Evolutionary conservation across 306 rosid species (phyloP).

Genomic region (Prunus campanulata): DNA sequence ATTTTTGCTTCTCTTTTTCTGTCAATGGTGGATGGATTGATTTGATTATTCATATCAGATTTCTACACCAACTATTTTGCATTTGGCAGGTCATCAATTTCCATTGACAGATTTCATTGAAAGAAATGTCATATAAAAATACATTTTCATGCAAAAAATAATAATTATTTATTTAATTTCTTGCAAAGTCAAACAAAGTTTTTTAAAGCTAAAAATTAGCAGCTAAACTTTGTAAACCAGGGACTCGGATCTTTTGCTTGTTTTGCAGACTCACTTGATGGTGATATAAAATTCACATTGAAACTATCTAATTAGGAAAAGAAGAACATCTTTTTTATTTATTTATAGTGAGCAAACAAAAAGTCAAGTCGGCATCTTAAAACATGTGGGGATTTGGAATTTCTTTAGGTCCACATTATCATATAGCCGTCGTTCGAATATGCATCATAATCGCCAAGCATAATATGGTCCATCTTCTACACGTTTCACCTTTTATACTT

Average conservation of each 20-base stretch:
- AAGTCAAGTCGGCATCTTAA: not conserved
- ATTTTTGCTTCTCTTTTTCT: not conserved
- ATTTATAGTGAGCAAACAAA: not conserved
- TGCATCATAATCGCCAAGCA: not conserved
- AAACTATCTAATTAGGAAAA: not conserved
- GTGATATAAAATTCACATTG: not conserved
- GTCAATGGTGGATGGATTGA: conserved; percentile 1
- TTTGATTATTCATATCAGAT: conserved; percentile 22
- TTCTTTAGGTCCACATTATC: not conserved
- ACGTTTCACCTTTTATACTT: not conserved
- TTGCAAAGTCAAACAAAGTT: not conserved
- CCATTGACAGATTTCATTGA: conserved; percentile 10
- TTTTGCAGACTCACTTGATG: not conserved
- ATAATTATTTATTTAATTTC: not conserved
- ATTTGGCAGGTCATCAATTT: not conserved
- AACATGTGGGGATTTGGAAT: not conserved
- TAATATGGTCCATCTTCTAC: conserved; percentile 8
- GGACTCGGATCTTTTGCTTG: not conserved
- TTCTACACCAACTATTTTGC: conserved; percentile 11
- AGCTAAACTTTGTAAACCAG: not conserved
- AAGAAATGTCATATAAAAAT: conserved; percentile 19
- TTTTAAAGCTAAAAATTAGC: not conserved
- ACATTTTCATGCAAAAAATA: not conserved
- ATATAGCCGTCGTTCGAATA: not conserved
- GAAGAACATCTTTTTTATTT: not conserved